These are phyloP conservation scores for Eucalyptus melliodora DNA, from an alignment of 345 rosid species.

Conservation along the genomic window DNA sequence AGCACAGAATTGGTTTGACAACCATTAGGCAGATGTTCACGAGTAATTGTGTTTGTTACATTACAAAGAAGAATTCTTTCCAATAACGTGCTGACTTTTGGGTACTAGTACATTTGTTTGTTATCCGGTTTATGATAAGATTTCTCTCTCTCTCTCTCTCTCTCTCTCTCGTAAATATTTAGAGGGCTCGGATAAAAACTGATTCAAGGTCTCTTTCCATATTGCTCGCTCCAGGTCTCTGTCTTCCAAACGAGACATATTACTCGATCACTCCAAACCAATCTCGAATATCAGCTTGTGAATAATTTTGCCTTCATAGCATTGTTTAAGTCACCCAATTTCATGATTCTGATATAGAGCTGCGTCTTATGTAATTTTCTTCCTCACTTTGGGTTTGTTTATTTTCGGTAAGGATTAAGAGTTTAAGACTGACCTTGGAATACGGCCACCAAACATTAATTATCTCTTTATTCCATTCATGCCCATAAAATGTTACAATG, in stretches of 20 bases:
- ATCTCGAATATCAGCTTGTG: neutral
- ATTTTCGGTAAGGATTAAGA: neutral
- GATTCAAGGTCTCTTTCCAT: neutral
- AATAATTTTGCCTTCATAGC: neutral
- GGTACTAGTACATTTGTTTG: neutral
- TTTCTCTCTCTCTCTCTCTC: neutral
- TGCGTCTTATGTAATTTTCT: neutral
- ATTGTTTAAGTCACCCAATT: neutral
- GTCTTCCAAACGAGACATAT: neutral
- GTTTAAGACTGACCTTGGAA: neutral
- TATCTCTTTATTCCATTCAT: neutral
- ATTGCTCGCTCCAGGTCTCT: neutral
- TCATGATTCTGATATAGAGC: neutral
- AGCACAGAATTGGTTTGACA: neutral
- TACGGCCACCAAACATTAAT: neutral
- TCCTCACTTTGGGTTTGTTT: neutral
- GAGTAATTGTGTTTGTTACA: neutral
- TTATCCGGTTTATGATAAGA: neutral
- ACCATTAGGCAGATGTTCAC: neutral
- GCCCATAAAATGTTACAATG: too few species aligned
- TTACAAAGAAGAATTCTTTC: neutral
- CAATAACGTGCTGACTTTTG: neutral
- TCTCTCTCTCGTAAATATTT: too few species aligned
- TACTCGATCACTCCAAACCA: neutral
- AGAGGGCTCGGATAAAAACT: neutral